Conservation (phyloP, 1,139 yeast species). For the Scheffersomyces segobiensis region DNA sequence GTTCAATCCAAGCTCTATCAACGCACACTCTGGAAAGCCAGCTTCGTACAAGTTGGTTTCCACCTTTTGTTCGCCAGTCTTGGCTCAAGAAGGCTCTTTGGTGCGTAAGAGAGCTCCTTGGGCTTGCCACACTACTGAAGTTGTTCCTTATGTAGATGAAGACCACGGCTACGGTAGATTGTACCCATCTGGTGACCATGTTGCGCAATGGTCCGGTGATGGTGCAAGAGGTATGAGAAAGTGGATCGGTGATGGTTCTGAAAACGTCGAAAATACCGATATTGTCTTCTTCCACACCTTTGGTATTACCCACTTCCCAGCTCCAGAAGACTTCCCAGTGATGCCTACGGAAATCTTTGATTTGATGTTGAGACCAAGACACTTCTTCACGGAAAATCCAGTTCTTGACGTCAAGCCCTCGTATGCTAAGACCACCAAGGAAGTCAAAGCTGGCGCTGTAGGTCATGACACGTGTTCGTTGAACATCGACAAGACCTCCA, state of each 20-base stretch:
- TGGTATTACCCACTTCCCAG: constrained; percentile 84
- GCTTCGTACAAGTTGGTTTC: constrained; percentile 77
- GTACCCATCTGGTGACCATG: constrained; percentile 80
- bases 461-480: constrained; percentile 40
- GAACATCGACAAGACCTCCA: constrained; percentile 41
- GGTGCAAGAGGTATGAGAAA: constrained; percentile 68
- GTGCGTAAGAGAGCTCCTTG: constrained; percentile 83
- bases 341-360: constrained; percentile 86
- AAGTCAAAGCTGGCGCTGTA: constrained; percentile 44
- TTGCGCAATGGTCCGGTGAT: constrained; percentile 79
- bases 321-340: constrained; percentile 87
- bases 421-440: constrained; percentile 61
- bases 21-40: constrained; percentile 73
- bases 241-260: constrained; percentile 72
- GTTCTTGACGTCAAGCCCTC: constrained; percentile 74
- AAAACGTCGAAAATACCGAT: constrained; percentile 64
- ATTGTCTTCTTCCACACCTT: constrained; percentile 76
- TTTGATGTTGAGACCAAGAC: constrained; percentile 73
- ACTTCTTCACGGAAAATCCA: constrained; percentile 76
- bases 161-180: constrained; percentile 53
- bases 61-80: constrained; percentile 69
- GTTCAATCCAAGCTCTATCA: constrained; percentile 66
- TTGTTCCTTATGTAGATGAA: constrained; percentile 66
- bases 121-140: constrained; percentile 68
- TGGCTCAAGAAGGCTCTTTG: constrained; percentile 73